A percentile compares a stretch with the other conserved stretches of the same genome.
These are phyloP conservation scores for Candida rishiriensis DNA, from an alignment of 805 yeast species.

Conservation along the genomic window DNA sequence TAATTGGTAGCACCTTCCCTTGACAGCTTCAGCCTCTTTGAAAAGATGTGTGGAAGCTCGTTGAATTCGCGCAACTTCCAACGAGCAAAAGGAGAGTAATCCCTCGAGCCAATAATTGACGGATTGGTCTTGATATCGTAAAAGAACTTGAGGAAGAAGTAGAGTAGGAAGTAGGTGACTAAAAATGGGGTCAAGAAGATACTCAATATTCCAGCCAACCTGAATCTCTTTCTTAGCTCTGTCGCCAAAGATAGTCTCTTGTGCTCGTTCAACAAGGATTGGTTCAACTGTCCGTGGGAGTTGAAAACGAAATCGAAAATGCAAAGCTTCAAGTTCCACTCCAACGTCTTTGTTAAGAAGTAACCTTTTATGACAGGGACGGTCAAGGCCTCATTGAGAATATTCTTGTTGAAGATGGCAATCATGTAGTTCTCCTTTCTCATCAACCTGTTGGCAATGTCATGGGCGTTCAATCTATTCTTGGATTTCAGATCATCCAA, in stretches of 20 bases:
- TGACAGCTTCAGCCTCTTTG: conserved; percentile 71
- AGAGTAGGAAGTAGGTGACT: conserved; percentile 73
- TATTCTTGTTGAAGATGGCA: conserved; percentile 76
- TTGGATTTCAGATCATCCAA: conserved; percentile 63
- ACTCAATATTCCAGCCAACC: conserved; percentile 83
- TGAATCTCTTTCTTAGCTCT: conserved; percentile 74
- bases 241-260: conserved; percentile 62
- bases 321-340: conserved; percentile 91
- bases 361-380: conserved; percentile 23
- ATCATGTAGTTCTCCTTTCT: conserved; percentile 90
- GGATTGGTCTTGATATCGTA: conserved; percentile 92
- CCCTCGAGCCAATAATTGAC: conserved; percentile 72
- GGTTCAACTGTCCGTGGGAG: conserved; percentile 75
- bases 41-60: conserved; percentile 86
- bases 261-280: conserved; percentile 62
- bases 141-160: conserved; percentile 86
- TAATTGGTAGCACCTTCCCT: conserved; percentile 77
- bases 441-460: conserved; percentile 93
- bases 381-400: conserved; percentile 63
- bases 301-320: conserved; percentile 83
- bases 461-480: conserved; percentile 82
- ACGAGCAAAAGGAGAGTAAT: conserved; percentile 89
- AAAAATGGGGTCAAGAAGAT: conserved; percentile 81
- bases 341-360: conserved; percentile 77
- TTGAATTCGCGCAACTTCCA: conserved; percentile 95